Base-by-base conservation (phyloP, 2,329 filamentous ascomycete species). In the Zelopaecilomyces penicillatus region DNA sequence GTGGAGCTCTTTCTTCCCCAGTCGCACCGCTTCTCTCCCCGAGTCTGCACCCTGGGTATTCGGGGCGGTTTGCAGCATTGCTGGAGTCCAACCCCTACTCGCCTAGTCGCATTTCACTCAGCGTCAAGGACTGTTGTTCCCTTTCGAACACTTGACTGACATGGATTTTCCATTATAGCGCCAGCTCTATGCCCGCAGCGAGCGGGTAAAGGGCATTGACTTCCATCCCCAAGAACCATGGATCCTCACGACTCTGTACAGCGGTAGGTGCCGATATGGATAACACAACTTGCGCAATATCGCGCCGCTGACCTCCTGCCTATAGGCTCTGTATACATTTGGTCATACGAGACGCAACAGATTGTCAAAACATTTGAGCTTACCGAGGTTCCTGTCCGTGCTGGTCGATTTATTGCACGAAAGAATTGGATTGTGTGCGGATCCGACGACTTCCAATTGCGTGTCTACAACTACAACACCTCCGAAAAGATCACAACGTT, bases 401-500 rank as follows among this genome's bases (percentile, higher is more conserved):
- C 93, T 51, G 93, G 93, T 61, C 87, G 93, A 57, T 98, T 98
- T 67, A 82, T 98, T 61, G 87, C 93, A 55, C 81, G 93, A 58
- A 98, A 98, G 82, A 98, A 97, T 69, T 98, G 93, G 93, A 94
- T 95, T 57, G 87, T 95, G 44, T 93, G 88, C 69, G 93, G 93
- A 61, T 98, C 85, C 55, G 87, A 95, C 71, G 88, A 95, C 71
- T 95, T 94, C 71, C 77, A 82, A 63, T 66, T 82, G 43, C 85
- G 91, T 57, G 87, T 95, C 52, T 95, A 95, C 78, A 97, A 98
- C 73, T 98, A 97, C 78, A 97, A 98, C 71, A 98, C 93, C 43
- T 95, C 88, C 49, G 93, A 98, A 70, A 97, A 96, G 78, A 93
- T 97, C 60, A 91, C 89, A 43, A 87, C 87, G 11, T 97, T 96